Conservation (phyloP, 202 grass and related monocot genomes). For the Cymbopogon flexuosus region DNA sequence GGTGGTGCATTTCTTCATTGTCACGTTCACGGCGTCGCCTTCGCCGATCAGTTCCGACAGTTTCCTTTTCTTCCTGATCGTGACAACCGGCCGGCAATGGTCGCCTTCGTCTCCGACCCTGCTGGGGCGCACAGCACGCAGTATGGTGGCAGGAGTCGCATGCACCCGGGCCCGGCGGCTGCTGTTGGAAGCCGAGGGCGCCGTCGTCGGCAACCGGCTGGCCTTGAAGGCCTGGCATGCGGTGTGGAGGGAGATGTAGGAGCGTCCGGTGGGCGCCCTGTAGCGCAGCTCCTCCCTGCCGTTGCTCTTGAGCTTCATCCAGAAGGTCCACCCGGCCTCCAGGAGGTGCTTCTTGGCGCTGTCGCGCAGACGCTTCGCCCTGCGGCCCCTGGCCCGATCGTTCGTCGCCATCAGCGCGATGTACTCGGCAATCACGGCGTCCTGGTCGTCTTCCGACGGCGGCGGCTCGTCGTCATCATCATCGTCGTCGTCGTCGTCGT, state of each 20-base stretch:
- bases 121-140: too few relatives aligned
- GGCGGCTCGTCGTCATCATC: neutral
- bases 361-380: slow-evolving; percentile 12
- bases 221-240: slow-evolving; percentile 29
- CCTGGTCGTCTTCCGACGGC: too few relatives aligned
- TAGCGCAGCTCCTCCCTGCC: slow-evolving; percentile 34
- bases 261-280: slow-evolving; percentile 41
- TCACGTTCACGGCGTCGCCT: neutral
- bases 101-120: too few relatives aligned
- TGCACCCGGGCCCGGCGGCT: too few relatives aligned
- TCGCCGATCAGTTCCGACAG: neutral
- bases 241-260: slow-evolving; percentile 46
- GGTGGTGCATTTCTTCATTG: neutral
- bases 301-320: neutral
- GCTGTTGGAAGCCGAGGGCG: too few relatives aligned
- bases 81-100: neutral
- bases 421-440: slow-evolving; percentile 34
- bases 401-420: slow-evolving; percentile 1
- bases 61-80: neutral
- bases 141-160: too few relatives aligned
- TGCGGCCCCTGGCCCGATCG: neutral
- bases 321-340: slow-evolving; percentile 32
- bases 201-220: too few relatives aligned
- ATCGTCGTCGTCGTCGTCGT: neutral
- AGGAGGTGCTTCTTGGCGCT: slow-evolving; percentile 34